Base-by-base conservation (phyloP, 495 filamentous ascomycete genomes). In the Annulohypoxylon nitens region DNA sequence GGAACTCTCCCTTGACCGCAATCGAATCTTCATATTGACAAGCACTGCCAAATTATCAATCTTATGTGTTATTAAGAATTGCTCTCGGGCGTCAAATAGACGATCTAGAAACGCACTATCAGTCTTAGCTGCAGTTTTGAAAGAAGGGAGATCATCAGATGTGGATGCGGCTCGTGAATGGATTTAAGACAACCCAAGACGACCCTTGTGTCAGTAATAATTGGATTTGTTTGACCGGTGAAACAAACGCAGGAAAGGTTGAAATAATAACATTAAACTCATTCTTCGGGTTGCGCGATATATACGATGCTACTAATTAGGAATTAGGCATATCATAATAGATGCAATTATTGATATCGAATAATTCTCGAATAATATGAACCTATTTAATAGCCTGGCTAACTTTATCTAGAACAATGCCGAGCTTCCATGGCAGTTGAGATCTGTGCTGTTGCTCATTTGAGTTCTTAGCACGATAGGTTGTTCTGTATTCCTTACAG, bases 381-480 rank as follows among this genome's bases (percentile, higher is more conserved):
- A 45, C 47, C 25, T 4, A 53, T 53, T 30, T 30, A 30, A 23
- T 23, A 23, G 20, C 30, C 30, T 30, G 30, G 30, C 48, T 26
- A 53, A 53, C 20, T 53, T 53, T 53, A 53, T 53, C 47, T 53
- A 53, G 48, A 53, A 53, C 1, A 53, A 26, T 53, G 48, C 48
- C 48, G 48, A 53, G 48, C 48, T 53, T 53, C 43, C 43, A 47
- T 25, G 48, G 25, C 36, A 74, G 64, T 73, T 64, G 70, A 70
- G 43, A 70, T 74, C 67, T 69, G 54, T 62, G 61, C 61, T 55
- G 54, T 26, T 36, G 60, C 54, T 70, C 53, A 65, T 61, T 43
- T 12, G 43, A 43, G 43, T 47, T 20, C 43, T 51, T 34, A 45
- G 16, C 16, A 41, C 37, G 5, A 18, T 14, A 43, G 39, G n/a